Evolutionary conservation across 108 stramenopile species (phyloP), one percentile per base, ranked within the genome.

Genomic region (Thalassiosira profunda): DNA sequence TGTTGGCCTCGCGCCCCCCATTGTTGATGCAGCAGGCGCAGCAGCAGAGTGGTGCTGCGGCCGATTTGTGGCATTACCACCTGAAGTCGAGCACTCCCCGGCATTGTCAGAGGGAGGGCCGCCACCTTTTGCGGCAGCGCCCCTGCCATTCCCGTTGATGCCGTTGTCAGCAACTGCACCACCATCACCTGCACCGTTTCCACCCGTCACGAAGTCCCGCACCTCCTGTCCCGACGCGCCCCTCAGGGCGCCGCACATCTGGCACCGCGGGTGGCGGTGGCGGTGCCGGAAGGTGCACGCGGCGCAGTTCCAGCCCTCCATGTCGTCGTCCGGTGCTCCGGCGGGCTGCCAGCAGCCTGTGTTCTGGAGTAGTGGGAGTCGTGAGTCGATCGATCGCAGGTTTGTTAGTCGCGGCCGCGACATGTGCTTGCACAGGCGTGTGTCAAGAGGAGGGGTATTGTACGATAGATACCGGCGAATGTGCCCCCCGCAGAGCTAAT

Each of bases 181-280:
- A 49, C 26, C 47, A 48, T 23, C 14, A 0, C 20, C 6, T 14
- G 2, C 44, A 11, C 17, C 31, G 8, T 25, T 47, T 25, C 69
- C 71, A 1, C 83, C 82, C 34, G 35, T 10, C 20, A 86, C 74
- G 73, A 86, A 89, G 35, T 80, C 78, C 17, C 67, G 47, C 87
- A 91, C 87, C 70, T 88, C 75, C 46, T 78, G 42, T 20, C 62
- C 54, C 15, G 73, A 47, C 1, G 76, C 76, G n/a, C n/a, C n/a
- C 15, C 88, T 75, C 8, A 92, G 62, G 2, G 82, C 69, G 20
- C 63, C 47, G 76, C 93, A 95, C 94, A 95, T 95, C 60, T 56
- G 60, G 67, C 94, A 95, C 62, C 94, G 79, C 5, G 80, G 58
- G 12, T 49, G 58, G 17, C 67, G 80, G 31, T 72, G 59, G 42